Evolutionary conservation across 805 yeast species (phyloP), one percentile per base, ranked within the genome.

Genomic region (Saccharomyces jurei): DNA sequence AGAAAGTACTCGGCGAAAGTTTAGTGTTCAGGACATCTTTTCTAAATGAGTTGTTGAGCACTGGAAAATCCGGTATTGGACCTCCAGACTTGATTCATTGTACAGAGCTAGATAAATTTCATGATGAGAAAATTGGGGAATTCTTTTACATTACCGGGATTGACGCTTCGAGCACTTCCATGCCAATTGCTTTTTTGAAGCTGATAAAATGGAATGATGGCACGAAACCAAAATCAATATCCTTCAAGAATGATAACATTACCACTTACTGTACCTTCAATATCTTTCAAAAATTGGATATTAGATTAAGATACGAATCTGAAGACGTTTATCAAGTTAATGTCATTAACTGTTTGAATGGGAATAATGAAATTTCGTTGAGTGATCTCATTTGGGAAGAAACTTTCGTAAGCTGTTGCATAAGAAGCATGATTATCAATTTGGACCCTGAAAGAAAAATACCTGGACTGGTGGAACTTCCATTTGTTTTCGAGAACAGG

Each of bases 261-360:
- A 65, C 66, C 25, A 81, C 87, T 0, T 81, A 76, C 58, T 84
- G 87, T 66, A 69, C 82, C 6, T 89, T 82, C 73, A 90, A 91
- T 67, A 76, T 84, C 26, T 87, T 91, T 63, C 72, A 81, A 30
- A 78, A 77, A 54, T 79, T 84, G 10, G 97, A 91, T 66, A 71
- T 89, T 49, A 75, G 96, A n/a, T 81, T 88, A 60, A 66, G 81
- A 63, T 77, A 80, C 6, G 64, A 64, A 17, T 53, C 69, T 0
- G 64, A 70, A 4, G 65, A 63, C 4, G 51, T 58, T 61, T 74
- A 51, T 50, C 73, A 60, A 60, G 49, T 68, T 2, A 68, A 61
- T n/a, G 63, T 60, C 6, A 32, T 62, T 6, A 60, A 72, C 22
- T 71, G 74, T 32, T 60, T 71, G 21, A 46, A 49, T 9, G 63